Evolutionary conservation across 495 filamentous ascomycete species (phyloP).

Genomic region (Penicillium fimorum): DNA sequence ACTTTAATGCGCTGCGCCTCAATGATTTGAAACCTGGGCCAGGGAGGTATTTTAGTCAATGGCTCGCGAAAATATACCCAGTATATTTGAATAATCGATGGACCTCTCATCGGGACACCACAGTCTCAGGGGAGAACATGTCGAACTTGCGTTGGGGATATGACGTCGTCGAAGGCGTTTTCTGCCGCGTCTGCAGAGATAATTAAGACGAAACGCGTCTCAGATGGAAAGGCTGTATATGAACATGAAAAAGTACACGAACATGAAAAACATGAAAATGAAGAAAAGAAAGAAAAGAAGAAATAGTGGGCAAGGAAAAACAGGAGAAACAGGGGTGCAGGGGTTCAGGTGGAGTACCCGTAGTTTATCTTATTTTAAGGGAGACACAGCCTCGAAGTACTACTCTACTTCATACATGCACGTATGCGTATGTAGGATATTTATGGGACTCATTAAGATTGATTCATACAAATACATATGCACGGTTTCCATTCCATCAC

Average conservation of each 20-base stretch:
- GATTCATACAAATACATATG: conserved; percentile 10
- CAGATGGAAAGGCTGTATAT: neutral
- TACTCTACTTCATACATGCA: neutral
- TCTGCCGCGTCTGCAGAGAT: conserved; percentile 8
- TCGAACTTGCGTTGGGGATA: conserved; percentile 5
- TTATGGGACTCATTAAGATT: neutral
- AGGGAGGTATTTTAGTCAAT: neutral
- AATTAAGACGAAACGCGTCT: neutral
- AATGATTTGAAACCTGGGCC: neutral
- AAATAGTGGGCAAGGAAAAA: neutral
- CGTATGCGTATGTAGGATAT: neutral
- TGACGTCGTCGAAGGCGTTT: conserved; percentile 8
- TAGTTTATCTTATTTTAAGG: neutral
- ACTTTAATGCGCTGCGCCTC: neutral
- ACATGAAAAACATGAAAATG: neutral
- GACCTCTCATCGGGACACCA: conserved; percentile 10
- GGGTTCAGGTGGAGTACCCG: neutral
- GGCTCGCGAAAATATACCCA: neutral
- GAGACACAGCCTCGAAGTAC: neutral
- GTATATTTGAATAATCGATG: neutral
- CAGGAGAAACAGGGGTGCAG: neutral
- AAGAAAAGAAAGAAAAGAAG: neutral
- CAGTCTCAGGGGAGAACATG: conserved; percentile 3
- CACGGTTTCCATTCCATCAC: conserved; percentile 19
- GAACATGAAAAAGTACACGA: neutral